Evolutionary conservation across 805 yeast species (phyloP), one percentile per base, ranked within the genome.

Genomic region (Cyberlindnera xishuangbannaensis): DNA sequence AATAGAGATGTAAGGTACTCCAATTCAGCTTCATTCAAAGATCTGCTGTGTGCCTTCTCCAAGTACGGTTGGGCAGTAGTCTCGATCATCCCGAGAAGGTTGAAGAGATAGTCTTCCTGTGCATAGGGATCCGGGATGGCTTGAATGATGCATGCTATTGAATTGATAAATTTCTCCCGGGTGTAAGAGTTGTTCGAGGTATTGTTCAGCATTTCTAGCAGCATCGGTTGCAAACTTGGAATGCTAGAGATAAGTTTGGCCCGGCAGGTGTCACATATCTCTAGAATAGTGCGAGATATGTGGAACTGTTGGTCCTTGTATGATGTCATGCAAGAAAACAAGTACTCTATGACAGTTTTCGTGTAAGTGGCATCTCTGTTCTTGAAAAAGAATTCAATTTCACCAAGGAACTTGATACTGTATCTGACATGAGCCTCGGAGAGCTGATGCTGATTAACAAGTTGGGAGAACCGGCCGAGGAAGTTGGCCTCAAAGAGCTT

Each of bases 131-230:
- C 64, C 18, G 64, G 61, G 18, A 70, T 55, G 16, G 75, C 64
- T 47, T 76, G 80, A 18, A 78, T 63, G 28, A 83, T 73, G 13
- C 78, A 77, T 5, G 81, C 69, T 48, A 76, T 71, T 0, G 88
- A 69, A 40, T 75, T 71, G 24, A 73, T 64, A 54, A 83, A 62
- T 38, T 83, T 62, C 47, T 77, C 78, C 41, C 83, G 58, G 5
- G 75, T 71, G 29, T 71, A 53, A 16, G 67, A 43, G 34, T 66
- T 73, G 11, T 69, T 55, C 0, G 50, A 37, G 0, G 51, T 37
- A 32, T 65, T 63, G 11, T 54, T 54, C 8, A 77, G 49, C 71
- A 76, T 67, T 30, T 68, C 71, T 7, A 59, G 44, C 6, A 76
- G 56, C 2, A 76, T 56, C 0, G 50, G 48, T 39, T 75, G 75